phyloP scores from a whole-genome alignment of 495 filamentous ascomycete genomes.

The Letharia columbiana region DNA sequence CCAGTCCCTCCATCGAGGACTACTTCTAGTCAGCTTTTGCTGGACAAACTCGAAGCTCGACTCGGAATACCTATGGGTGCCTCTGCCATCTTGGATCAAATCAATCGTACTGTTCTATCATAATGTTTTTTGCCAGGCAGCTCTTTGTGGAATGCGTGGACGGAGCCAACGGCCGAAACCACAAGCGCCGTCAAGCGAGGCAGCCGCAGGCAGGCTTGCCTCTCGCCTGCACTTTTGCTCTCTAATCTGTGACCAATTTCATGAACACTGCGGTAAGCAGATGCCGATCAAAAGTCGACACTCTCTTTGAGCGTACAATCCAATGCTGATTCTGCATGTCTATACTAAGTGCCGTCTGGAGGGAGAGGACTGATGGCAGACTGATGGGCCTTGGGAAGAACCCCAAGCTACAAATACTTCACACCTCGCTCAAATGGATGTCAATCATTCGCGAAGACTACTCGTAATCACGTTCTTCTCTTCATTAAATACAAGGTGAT shows the following conservation, averaged over 20 bases:
- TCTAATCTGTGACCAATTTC: neutral
- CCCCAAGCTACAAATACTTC: neutral
- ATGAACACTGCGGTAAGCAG: neutral
- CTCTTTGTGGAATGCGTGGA: conserved; percentile 1
- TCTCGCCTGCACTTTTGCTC: neutral
- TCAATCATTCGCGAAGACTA: neutral
- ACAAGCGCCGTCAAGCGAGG: neutral
- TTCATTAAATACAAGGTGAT: neutral
- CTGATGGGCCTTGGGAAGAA: neutral
- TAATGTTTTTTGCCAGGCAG: conserved; percentile 9
- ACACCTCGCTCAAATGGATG: neutral
- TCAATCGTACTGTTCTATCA: neutral
- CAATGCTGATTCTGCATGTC: too few relatives aligned
- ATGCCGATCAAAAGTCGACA: neutral
- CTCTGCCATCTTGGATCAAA: conserved; percentile 48
- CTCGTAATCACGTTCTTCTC: neutral
- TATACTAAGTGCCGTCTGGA: neutral
- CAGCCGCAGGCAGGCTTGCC: neutral
- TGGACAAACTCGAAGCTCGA: conserved; percentile 3
- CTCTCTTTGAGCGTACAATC: too few relatives aligned
- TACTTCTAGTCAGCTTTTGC: conserved; percentile 35
- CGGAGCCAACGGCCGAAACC: neutral
- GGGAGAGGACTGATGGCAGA: neutral
- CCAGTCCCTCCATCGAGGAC: conserved; percentile 99
- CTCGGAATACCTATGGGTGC: conserved; percentile 58